These are phyloP conservation scores for Davidsoniella virescens DNA, from an alignment of 2,329 filamentous ascomycete genomes.

Conservation along the genomic window DNA sequence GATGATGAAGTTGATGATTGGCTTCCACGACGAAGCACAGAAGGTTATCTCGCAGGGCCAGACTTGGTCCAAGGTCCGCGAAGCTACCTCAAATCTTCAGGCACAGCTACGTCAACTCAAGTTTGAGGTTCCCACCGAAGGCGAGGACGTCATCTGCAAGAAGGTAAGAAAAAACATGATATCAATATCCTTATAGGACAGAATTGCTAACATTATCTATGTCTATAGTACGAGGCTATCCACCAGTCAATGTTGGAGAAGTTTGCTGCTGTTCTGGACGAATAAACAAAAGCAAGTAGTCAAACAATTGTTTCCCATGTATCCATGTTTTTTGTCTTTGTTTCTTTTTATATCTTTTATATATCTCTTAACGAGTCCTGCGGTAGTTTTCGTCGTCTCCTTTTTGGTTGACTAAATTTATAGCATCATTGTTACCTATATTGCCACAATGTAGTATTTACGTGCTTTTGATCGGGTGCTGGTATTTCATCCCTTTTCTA, in stretches of 20 bases:
- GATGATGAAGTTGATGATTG: conserved; percentile 99
- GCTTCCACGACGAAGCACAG: conserved; percentile 92
- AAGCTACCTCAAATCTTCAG: conserved; percentile 78
- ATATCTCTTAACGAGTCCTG: background rate
- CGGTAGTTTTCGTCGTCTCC: background rate
- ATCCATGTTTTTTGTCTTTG: background rate
- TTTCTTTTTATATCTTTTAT: background rate
- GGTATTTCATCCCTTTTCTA: too few relatives aligned
- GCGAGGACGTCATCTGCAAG: conserved; percentile 63
- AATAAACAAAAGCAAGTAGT: conserved; percentile 37
- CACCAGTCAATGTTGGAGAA: conserved; percentile 90
- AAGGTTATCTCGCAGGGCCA: conserved; percentile 87
- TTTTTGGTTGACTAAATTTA: background rate
- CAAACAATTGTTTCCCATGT: background rate
- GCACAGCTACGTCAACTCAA: conserved; percentile 78
- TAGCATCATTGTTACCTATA: too few relatives aligned
- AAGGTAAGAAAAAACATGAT: conserved; percentile 39
- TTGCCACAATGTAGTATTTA: too few relatives aligned
- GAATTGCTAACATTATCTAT: conserved; percentile 23
- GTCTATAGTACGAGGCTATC: conserved; percentile 67
- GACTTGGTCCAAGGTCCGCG: conserved; percentile 82
- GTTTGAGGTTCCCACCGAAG: conserved; percentile 83
- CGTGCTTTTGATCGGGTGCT: too few relatives aligned
- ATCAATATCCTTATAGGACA: background rate
- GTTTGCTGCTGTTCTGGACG: conserved; percentile 89